Evolutionary conservation across 225 moss, liverwort and hornwort genomes (phyloP).

Genomic region (Lunularia cruciata): DNA sequence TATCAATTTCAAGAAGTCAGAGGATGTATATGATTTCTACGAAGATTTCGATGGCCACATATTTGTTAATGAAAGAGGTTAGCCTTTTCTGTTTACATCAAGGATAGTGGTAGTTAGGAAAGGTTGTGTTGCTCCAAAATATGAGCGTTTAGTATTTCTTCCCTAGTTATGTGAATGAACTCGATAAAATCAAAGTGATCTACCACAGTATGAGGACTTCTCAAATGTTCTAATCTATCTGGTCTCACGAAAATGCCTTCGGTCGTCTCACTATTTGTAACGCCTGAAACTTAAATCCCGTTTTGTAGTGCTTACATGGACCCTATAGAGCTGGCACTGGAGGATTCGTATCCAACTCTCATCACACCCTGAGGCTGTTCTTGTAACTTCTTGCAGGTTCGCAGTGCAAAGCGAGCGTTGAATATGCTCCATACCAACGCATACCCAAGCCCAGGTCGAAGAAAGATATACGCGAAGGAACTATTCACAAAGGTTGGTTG

Average conservation of each 20-base stretch:
- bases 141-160: no score
- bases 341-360: no score
- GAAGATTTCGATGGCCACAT: constrained; percentile 82
- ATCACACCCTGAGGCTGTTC: not conserved
- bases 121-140: no score
- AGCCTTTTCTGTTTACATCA: not conserved
- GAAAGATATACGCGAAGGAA: constrained; percentile 85
- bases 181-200: no score
- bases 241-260: no score
- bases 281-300: no score
- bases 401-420: constrained; percentile 73
- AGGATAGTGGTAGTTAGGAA: not conserved
- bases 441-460: constrained; percentile 83
- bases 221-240: no score
- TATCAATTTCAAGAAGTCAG: constrained; percentile 85
- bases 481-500: constrained; percentile 67
- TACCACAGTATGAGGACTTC: no score
- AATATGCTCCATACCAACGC: constrained; percentile 90
- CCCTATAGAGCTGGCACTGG: no score
- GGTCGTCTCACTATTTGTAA: no score
- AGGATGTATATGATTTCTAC: constrained; percentile 82
- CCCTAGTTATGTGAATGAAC: no score
- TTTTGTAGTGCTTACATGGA: no score
- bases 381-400: constrained; percentile 54
- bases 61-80: constrained; percentile 89